A percentile compares a stretch with the other conserved stretches of the same genome.
These are phyloP conservation scores for Collybiopsis luxurians DNA, from an alignment of 768 basidiomycete species.

Conservation along the genomic window DNA sequence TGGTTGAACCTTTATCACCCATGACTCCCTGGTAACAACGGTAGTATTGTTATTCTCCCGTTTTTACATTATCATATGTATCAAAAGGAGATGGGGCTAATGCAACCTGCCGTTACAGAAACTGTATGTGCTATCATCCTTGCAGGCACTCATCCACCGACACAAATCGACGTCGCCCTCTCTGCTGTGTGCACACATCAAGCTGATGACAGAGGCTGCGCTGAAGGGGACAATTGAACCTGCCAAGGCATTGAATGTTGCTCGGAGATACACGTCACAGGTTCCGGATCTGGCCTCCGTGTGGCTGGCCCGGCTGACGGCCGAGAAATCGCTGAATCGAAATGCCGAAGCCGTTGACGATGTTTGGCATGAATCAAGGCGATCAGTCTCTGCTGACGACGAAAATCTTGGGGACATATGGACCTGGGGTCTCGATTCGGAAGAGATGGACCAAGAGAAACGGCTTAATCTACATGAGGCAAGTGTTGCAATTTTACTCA, in stretches of 20 bases:
- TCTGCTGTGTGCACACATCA: slow-evolving; percentile 30
- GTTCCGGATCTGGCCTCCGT: slow-evolving; percentile 36
- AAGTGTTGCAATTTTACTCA: slow-evolving; percentile 1
- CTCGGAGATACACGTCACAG: slow-evolving; percentile 44
- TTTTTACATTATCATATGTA: neutral
- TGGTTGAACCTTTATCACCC: too few relatives aligned
- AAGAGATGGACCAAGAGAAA: slow-evolving; percentile 10
- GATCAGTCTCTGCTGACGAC: slow-evolving; percentile 25
- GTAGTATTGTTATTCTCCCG: neutral
- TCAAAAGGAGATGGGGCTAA: neutral
- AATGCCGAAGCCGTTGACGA: slow-evolving; percentile 24
- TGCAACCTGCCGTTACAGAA: slow-evolving; percentile 34
- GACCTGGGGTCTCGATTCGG: slow-evolving; percentile 47
- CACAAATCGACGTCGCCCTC: slow-evolving; percentile 21
- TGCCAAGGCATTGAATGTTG: slow-evolving; percentile 35
- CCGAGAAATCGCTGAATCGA: slow-evolving; percentile 30
- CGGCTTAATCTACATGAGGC: slow-evolving; percentile 32
- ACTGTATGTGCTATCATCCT: slow-evolving; percentile 48
- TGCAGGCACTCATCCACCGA: slow-evolving; percentile 32
- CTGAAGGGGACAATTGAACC: slow-evolving; percentile 12
- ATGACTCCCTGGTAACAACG: neutral
- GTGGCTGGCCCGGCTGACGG: slow-evolving; percentile 52
- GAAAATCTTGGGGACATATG: slow-evolving; percentile 41
- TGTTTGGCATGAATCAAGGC: slow-evolving; percentile 42
- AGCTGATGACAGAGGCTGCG: slow-evolving; percentile 19